These are phyloP conservation scores for Mycena amicta DNA, from an alignment of 768 basidiomycete genomes.

Conservation along the genomic window DNA sequence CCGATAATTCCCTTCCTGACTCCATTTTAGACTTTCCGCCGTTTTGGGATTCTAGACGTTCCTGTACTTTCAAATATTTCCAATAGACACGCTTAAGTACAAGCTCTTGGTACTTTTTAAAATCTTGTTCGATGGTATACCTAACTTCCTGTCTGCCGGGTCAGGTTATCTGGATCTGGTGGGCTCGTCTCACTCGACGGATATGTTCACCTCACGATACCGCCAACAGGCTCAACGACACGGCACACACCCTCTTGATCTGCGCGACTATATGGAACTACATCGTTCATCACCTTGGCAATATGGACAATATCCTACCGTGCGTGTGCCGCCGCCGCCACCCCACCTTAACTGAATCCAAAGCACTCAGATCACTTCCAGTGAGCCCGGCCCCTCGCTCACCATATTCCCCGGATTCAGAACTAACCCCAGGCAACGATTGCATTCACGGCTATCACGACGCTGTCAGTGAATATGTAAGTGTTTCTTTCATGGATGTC, in stretches of 20 bases:
- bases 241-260: constrained; percentile 39
- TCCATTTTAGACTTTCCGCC: neutral
- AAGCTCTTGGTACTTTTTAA: constrained; percentile 7
- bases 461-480: constrained; percentile 22
- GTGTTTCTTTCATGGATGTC: neutral
- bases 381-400: neutral
- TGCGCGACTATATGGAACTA: constrained; percentile 44
- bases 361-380: neutral
- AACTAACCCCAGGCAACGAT: constrained; percentile 2
- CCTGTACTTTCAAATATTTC: constrained; percentile 15
- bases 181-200: neutral
- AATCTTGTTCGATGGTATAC: neutral
- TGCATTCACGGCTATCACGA: constrained; percentile 13
- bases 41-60: constrained; percentile 11
- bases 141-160: neutral
- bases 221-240: constrained; percentile 37
- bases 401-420: neutral
- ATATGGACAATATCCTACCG: constrained; percentile 40
- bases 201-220: neutral
- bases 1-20: neutral
- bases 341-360: constrained; percentile 30
- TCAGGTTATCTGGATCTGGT: constrained; percentile 17
- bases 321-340: constrained; percentile 13
- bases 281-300: constrained; percentile 35
- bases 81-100: constrained; percentile 4